Evolutionary conservation across 225 moss, liverwort and hornwort species (phyloP).

Genomic region (Bryoerythrophyllum caledonicum): DNA sequence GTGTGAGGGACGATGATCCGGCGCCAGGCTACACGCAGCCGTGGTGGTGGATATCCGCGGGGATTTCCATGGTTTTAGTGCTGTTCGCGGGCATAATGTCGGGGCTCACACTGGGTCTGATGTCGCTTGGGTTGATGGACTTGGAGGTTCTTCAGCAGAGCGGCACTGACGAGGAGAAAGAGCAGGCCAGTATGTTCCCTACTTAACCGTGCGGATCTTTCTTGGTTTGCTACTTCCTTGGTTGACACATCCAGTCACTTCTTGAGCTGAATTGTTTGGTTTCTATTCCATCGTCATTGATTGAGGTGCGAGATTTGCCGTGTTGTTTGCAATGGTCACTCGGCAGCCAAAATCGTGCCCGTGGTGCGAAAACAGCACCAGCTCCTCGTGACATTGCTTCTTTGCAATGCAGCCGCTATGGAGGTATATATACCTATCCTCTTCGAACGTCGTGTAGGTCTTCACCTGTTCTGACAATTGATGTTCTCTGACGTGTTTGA

Average conservation of each 20-base stretch:
- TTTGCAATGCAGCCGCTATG: slow-evolving; percentile 94
- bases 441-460: too few relatives aligned
- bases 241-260: background rate
- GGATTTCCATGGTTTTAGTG: slow-evolving; percentile 61
- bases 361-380: slow-evolving; percentile 82
- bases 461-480: background rate
- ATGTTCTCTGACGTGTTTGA: background rate
- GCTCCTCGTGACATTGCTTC: slow-evolving; percentile 89
- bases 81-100: slow-evolving; percentile 91
- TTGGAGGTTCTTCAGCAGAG: slow-evolving; percentile 85
- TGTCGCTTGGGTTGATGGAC: slow-evolving; percentile 83
- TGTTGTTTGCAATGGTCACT: slow-evolving; percentile 9
- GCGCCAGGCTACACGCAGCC: slow-evolving; percentile 25
- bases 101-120: slow-evolving; percentile 81
- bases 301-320: background rate
- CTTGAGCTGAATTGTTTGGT: background rate
- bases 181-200: slow-evolving; percentile 60
- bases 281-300: background rate
- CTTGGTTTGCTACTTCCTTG: background rate
- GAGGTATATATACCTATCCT: slow-evolving; percentile 41
- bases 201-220: background rate
- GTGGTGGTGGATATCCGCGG: slow-evolving; percentile 73
- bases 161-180: slow-evolving; percentile 68
- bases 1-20: background rate
- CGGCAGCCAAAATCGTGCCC: slow-evolving; percentile 72